A percentile compares a stretch with the other conserved stretches of the same genome.
These are phyloP conservation scores for Rugonectria rugulosa DNA, from an alignment of 2,329 filamentous ascomycete genomes.

Conservation along the genomic window DNA sequence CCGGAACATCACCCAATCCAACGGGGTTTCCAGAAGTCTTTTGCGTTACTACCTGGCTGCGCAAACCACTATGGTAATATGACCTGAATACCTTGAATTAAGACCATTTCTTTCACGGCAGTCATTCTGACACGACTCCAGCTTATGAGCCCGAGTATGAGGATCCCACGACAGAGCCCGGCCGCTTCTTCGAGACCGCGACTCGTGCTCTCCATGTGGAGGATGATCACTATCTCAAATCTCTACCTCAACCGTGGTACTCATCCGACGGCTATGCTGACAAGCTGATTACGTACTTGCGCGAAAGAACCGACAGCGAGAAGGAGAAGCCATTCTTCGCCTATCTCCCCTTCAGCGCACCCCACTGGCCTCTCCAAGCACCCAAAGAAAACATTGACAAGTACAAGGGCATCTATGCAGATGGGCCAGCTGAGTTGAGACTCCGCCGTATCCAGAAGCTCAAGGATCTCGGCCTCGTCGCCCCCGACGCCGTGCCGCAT, in stretches of 20 bases:
- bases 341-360: constrained; percentile 58
- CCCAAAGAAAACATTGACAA: constrained; percentile 61
- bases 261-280: too few species aligned
- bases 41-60: constrained; percentile 67
- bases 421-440: constrained; percentile 64
- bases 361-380: constrained; percentile 69
- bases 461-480: constrained; percentile 62
- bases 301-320: constrained; percentile 33
- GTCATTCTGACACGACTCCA: too few species aligned
- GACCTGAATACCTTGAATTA: background rate
- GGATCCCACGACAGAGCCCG: too few species aligned
- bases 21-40: constrained; percentile 63
- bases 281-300: constrained; percentile 50
- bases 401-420: constrained; percentile 66
- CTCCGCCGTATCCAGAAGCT: constrained; percentile 58
- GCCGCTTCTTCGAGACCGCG: too few species aligned
- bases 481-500: constrained; percentile 56
- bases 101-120: too few species aligned
- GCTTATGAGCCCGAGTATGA: too few species aligned
- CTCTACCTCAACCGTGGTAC: too few species aligned
- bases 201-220: too few species aligned
- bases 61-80: constrained; percentile 52
- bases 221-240: too few species aligned
- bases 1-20: constrained; percentile 9
- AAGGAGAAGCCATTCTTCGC: constrained; percentile 35